These are phyloP conservation scores for Kluyveromyces dobzhanskii DNA, from an alignment of 805 yeast genomes.

Conservation along the genomic window DNA sequence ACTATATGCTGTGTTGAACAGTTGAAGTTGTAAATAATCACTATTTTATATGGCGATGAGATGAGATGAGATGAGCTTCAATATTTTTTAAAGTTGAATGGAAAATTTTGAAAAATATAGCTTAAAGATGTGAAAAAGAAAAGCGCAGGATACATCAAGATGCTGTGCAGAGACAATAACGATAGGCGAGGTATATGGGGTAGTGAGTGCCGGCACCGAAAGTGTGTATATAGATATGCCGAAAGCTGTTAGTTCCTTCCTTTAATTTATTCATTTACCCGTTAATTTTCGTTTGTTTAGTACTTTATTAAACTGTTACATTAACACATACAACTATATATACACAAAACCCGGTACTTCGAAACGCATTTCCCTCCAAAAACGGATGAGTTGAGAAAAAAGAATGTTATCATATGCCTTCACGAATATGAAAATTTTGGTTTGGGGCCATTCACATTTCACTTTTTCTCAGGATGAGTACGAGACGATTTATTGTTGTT, in stretches of 20 bases:
- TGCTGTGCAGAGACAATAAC: too few species aligned
- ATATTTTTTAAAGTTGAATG: constrained; percentile 8
- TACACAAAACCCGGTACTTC: not conserved
- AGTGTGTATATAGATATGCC: too few species aligned
- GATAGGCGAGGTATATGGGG: too few species aligned
- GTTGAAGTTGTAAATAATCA: not conserved
- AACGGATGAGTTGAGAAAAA: too few species aligned
- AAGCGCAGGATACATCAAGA: not conserved
- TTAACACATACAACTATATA: not conserved
- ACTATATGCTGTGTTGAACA: not conserved
- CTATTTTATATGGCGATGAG: constrained; percentile 5
- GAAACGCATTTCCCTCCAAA: too few species aligned
- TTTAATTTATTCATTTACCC: too few species aligned
- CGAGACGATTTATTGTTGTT: constrained; percentile 19
- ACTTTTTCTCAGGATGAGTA: constrained; percentile 4
- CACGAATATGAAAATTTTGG: too few species aligned
- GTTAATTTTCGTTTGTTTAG: too few species aligned
- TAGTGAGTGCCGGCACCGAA: too few species aligned
- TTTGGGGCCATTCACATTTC: too few species aligned
- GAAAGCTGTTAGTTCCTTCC: too few species aligned
- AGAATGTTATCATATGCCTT: too few species aligned
- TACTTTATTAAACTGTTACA: not conserved
- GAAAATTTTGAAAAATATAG: constrained; percentile 1
- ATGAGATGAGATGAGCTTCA: constrained; percentile 12
- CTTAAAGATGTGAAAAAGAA: constrained; percentile 1